phyloP scores from a whole-genome alignment of 306 rosid species.

The Echinosophora koreensis region DNA sequence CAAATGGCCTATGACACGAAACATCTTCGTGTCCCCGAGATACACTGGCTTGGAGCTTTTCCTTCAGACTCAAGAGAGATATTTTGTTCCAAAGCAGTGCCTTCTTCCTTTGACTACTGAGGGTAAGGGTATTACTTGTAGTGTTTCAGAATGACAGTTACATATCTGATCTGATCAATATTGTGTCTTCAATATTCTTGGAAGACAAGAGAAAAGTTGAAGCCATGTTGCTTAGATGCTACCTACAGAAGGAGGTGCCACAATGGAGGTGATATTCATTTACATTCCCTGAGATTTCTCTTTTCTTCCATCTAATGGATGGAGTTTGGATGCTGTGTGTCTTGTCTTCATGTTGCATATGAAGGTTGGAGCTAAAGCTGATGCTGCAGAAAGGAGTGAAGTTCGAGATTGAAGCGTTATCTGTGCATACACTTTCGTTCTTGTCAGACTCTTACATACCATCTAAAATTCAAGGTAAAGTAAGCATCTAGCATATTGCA shows the following conservation, averaged over 20 bases:
- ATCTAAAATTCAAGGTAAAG: constrained; percentile 69
- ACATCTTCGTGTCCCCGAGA: constrained; percentile 74
- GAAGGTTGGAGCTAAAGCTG: constrained; percentile 72
- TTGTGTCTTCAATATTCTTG: constrained; percentile 35
- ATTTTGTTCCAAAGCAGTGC: constrained; percentile 76
- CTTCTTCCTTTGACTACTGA: constrained; percentile 82
- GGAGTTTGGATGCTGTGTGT: constrained; percentile 24
- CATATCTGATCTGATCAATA: constrained; percentile 5
- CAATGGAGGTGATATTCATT: constrained; percentile 72
- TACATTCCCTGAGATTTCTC: constrained; percentile 25
- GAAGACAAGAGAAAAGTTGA: constrained; percentile 76
- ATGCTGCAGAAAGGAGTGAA: constrained; percentile 87
- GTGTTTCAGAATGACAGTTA: constrained; percentile 26
- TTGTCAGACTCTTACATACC: constrained; percentile 82
- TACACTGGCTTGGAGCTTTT: constrained; percentile 90
- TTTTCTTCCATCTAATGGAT: constrained; percentile 38
- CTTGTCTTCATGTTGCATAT: constrained; percentile 31
- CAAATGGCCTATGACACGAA: constrained; percentile 94
- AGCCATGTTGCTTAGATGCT: constrained; percentile 87
- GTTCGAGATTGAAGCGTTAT: constrained; percentile 94
- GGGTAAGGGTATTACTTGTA: constrained; percentile 57
- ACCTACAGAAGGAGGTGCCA: constrained; percentile 79
- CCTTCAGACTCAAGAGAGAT: constrained; percentile 81
- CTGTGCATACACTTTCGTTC: constrained; percentile 73
- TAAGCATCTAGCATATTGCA: constrained; percentile 40